These are phyloP conservation scores for Chloroidium sp. DNA, from an alignment of 163 green algal genomes.

Conservation along the genomic window DNA sequence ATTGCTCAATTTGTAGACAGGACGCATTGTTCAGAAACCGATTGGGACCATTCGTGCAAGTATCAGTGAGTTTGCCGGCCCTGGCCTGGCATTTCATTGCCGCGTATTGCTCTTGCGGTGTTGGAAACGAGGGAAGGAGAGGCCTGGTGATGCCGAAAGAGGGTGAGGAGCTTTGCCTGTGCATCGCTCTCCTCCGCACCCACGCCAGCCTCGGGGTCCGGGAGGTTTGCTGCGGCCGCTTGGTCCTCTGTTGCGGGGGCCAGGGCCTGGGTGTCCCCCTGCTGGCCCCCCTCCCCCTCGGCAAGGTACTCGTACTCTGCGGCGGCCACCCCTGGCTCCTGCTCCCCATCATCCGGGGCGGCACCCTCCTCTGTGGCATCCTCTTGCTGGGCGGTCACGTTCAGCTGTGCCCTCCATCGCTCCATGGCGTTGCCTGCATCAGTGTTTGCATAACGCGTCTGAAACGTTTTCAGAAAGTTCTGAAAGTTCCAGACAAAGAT, in stretches of 20 bases:
- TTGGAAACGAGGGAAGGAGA: no score
- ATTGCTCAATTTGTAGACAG: no score
- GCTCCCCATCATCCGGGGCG: not conserved
- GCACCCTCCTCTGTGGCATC: constrained; percentile 4
- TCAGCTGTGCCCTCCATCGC: constrained; percentile 66
- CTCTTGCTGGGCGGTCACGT: constrained; percentile 25
- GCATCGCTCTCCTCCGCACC: not conserved
- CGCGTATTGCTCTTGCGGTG: no score
- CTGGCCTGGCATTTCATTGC: no score
- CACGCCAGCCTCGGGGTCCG: constrained; percentile 17
- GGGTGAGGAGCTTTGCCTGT: no score
- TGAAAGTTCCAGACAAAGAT: no score
- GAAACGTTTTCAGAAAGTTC: no score
- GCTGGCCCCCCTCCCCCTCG: constrained; percentile 16
- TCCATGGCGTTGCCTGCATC: constrained; percentile 57
- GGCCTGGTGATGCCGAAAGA: no score
- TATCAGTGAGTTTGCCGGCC: no score
- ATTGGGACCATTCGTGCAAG: no score
- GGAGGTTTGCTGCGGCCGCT: constrained; percentile 15
- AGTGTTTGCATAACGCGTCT: no score
- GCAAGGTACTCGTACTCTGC: constrained; percentile 54
- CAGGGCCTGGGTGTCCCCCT: constrained; percentile 63
- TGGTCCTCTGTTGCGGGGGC: constrained; percentile 84
- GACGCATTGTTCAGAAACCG: no score
- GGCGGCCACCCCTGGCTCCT: constrained; percentile 8